phyloP scores from a whole-genome alignment of 1,284 basidiomycete genomes.

The Rugosomyces carneus region DNA sequence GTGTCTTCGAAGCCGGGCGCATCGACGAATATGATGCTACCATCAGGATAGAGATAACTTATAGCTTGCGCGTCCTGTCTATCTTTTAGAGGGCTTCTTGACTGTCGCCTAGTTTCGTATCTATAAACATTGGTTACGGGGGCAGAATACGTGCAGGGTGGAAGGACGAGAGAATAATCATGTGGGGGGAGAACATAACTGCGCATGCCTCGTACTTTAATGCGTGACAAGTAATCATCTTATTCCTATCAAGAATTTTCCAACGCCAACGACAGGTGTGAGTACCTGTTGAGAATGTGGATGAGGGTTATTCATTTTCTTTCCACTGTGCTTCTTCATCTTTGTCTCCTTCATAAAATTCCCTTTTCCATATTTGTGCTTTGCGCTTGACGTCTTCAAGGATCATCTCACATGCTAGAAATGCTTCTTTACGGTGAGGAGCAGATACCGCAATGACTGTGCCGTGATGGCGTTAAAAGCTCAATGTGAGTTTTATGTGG shows the following conservation, averaged over 20 bases:
- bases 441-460: slow-evolving; percentile 76
- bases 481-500: background rate
- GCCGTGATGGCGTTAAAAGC: background rate
- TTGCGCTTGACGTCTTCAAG: slow-evolving; percentile 80
- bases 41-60: too few relatives aligned
- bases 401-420: slow-evolving; percentile 73
- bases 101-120: background rate
- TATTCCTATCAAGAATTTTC: too few relatives aligned
- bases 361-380: slow-evolving; percentile 87
- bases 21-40: slow-evolving; percentile 21
- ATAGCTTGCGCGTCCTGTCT: too few relatives aligned
- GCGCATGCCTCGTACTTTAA: background rate
- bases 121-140: too few relatives aligned
- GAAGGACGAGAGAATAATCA: too few relatives aligned
- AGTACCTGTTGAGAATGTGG: background rate
- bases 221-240: too few relatives aligned
- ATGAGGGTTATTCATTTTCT: slow-evolving; percentile 40
- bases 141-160: too few relatives aligned
- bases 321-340: slow-evolving; percentile 71
- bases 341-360: slow-evolving; percentile 68
- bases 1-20: slow-evolving; percentile 18
- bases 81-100: too few relatives aligned
- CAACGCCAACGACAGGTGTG: background rate
- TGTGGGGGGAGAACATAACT: background rate
- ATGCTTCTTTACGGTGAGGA: slow-evolving; percentile 81